A percentile compares a stretch with the other conserved stretches of the same genome.
These are phyloP conservation scores for Uncinocarpus reesii DNA, from an alignment of 2,329 filamentous ascomycete genomes.

Conservation along the genomic window DNA sequence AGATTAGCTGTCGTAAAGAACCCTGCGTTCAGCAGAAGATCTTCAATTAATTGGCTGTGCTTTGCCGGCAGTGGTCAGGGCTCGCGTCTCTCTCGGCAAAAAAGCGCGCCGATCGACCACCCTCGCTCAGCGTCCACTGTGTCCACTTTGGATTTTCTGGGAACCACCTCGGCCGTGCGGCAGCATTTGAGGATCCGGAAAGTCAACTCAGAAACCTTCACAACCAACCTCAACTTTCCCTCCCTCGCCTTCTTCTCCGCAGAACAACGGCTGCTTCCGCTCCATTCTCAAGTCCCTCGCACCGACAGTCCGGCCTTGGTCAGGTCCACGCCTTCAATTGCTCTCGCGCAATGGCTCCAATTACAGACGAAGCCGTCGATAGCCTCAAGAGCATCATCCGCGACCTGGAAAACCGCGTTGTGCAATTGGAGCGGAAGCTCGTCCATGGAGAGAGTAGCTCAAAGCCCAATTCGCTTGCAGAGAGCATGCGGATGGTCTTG, in stretches of 20 bases:
- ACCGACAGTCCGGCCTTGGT: not conserved
- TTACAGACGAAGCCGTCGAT: conserved; percentile 69
- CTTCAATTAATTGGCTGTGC: conserved; percentile 1
- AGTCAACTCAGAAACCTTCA: conserved; percentile 6
- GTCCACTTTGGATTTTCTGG: conserved; percentile 9
- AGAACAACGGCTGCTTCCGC: conserved; percentile 8
- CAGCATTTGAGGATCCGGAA: conserved; percentile 10
- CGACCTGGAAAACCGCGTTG: conserved; percentile 75
- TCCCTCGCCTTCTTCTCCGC: conserved; percentile 14
- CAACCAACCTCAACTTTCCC: conserved; percentile 15
- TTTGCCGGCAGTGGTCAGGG: not conserved
- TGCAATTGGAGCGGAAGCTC: conserved; percentile 69
- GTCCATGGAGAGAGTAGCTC: conserved; percentile 43
- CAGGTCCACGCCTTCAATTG: conserved; percentile 19
- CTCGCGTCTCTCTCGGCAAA: conserved; percentile 6
- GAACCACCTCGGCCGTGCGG: conserved; percentile 15
- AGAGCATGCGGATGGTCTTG: conserved; percentile 86
- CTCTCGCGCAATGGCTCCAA: conserved; percentile 63
- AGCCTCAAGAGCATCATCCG: conserved; percentile 74
- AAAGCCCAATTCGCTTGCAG: conserved; percentile 41
- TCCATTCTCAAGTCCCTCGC: not conserved
- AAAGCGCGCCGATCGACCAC: conserved; percentile 8
- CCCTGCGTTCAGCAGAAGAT: conserved; percentile 7
- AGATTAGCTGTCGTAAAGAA: conserved; percentile 3
- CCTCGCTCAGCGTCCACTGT: conserved; percentile 7